Percentiles rank a stretch among this genome's conserved stretches.
phyloP scores from a whole-genome alignment of 805 yeast genomes.

The Candida andamanensis region DNA sequence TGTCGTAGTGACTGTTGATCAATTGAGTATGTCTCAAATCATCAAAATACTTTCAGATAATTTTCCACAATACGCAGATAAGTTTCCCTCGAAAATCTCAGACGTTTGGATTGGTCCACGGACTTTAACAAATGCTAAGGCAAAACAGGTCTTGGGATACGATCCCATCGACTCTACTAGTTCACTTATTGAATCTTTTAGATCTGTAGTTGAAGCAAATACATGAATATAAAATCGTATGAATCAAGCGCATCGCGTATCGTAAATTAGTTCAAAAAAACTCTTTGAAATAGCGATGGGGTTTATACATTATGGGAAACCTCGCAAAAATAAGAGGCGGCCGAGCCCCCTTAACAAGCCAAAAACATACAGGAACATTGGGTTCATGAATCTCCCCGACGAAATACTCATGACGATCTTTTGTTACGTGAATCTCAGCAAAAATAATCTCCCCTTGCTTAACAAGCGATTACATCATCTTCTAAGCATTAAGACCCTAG shows the following conservation, averaged over 20 bases:
- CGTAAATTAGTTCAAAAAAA: too few relatives aligned
- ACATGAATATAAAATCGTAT: too few relatives aligned
- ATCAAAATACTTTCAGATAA: slow-evolving; percentile 1
- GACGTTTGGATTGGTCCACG: background rate
- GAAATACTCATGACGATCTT: slow-evolving; percentile 10
- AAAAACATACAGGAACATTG: background rate
- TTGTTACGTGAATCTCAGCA: slow-evolving; percentile 1
- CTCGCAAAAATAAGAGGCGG: background rate
- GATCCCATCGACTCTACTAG: too few relatives aligned
- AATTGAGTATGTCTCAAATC: background rate
- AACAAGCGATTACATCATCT: slow-evolving; percentile 7
- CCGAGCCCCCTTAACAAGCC: background rate
- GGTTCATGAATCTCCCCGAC: slow-evolving; percentile 4
- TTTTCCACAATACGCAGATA: slow-evolving; percentile 3
- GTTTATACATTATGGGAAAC: slow-evolving; percentile 9
- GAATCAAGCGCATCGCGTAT: too few relatives aligned
- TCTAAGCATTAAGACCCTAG: slow-evolving; percentile 4
- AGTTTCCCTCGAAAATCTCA: slow-evolving; percentile 2
- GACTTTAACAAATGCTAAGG: slow-evolving; percentile 1
- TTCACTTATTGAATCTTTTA: too few relatives aligned
- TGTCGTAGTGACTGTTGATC: slow-evolving; percentile 1
- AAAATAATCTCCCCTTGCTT: slow-evolving; percentile 9
- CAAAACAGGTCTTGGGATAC: slow-evolving; percentile 3
- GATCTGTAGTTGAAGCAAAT: too few relatives aligned
- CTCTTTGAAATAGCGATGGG: slow-evolving; percentile 7